phyloP scores from a whole-genome alignment of 148 eudicot species.

The Rhododendron simsii region DNA sequence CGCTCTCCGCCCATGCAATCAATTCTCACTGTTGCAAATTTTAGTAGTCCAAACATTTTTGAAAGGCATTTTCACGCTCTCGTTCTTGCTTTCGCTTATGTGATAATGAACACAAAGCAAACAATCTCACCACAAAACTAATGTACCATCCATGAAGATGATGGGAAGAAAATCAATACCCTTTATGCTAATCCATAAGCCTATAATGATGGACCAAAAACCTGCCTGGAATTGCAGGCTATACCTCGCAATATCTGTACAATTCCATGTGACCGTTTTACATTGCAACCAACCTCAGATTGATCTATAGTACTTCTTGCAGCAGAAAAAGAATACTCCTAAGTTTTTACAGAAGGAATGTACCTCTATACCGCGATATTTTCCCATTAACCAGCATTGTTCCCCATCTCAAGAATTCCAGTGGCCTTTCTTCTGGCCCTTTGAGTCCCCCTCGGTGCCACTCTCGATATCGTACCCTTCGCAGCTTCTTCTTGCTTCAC shows the following conservation, averaged over 20 bases:
- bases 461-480: no score
- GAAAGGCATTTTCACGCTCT: no score
- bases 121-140: background rate
- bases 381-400: no score
- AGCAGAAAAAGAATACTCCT: no score
- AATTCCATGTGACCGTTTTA: background rate
- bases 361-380: no score
- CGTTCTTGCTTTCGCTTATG: background rate
- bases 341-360: no score
- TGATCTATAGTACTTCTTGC: background rate
- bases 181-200: background rate
- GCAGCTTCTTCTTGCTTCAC: no score
- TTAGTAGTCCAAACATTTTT: no score
- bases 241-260: background rate
- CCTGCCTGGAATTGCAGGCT: background rate
- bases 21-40: no score
- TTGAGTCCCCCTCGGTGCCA: no score
- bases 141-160: background rate
- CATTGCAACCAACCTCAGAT: background rate
- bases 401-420: background rate
- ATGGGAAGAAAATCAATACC: background rate
- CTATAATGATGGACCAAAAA: background rate
- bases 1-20: background rate
- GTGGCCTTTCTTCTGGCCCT: background rate
- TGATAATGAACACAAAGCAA: background rate